Percentiles rank a stretch among this genome's conserved stretches.
phyloP scores from a whole-genome alignment of 257 asterid genomes.

The Capsicum baccatum region DNA sequence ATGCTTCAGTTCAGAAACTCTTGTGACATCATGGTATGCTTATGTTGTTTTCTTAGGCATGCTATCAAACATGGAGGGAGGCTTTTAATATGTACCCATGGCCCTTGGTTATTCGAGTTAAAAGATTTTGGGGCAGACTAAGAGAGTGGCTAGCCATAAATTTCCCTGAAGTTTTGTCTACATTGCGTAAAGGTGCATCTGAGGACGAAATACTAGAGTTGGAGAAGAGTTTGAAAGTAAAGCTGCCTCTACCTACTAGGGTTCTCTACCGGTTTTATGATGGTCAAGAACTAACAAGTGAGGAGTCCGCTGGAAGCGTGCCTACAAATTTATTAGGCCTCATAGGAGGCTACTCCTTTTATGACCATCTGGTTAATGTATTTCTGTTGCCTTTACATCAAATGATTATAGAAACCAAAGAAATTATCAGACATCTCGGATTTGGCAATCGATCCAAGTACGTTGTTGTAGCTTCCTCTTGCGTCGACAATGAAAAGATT shows the following conservation, averaged over 20 bases:
- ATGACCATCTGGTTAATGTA: constrained; percentile 77
- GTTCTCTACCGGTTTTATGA: constrained; percentile 82
- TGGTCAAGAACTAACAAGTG: constrained; percentile 68
- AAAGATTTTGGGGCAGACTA: constrained; percentile 70
- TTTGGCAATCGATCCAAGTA: constrained; percentile 47
- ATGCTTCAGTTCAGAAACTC: neutral
- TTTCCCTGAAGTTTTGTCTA: constrained; percentile 76
- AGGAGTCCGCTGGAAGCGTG: constrained; percentile 41
- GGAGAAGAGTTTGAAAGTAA: constrained; percentile 65
- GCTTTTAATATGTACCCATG: constrained; percentile 79
- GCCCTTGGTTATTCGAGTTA: constrained; percentile 76
- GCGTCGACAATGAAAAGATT: constrained; percentile 57
- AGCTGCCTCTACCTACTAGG: constrained; percentile 86
- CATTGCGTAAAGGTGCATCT: constrained; percentile 76
- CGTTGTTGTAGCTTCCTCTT: constrained; percentile 74
- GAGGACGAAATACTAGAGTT: constrained; percentile 66
- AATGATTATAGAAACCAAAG: constrained; percentile 54
- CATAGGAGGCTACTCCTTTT: constrained; percentile 86
- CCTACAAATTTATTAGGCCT: constrained; percentile 68
- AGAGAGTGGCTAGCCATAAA: constrained; percentile 67
- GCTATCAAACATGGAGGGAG: constrained; percentile 78
- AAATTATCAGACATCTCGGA: constrained; percentile 45
- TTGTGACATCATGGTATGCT: neutral
- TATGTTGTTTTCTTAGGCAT: constrained; percentile 52
- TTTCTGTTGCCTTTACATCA: constrained; percentile 70